phyloP scores from a whole-genome alignment of 2,329 filamentous ascomycete genomes.

The Aureobasidium sp. region DNA sequence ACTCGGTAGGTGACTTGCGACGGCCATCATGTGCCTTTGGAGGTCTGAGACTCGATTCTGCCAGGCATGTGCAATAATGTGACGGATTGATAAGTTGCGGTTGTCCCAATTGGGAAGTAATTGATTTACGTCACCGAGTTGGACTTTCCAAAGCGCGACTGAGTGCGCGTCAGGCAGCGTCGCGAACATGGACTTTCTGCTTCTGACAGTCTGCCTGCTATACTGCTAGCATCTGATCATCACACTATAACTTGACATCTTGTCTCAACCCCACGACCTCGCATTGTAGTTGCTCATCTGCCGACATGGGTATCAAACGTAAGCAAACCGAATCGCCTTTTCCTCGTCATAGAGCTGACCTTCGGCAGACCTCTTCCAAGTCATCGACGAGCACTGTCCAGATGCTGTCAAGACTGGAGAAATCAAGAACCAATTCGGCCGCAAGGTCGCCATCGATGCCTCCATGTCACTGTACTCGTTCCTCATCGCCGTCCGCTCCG shows the following conservation, averaged over 20 bases:
- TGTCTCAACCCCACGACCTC: background rate
- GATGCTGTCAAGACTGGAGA: constrained; percentile 92
- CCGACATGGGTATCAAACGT: constrained; percentile 33
- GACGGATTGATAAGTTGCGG: background rate
- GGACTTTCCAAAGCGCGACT: background rate
- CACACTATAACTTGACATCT: background rate
- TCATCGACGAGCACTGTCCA: constrained; percentile 61
- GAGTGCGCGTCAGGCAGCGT: constrained; percentile 3
- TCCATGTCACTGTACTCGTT: constrained; percentile 99
- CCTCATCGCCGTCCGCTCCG: constrained; percentile 91
- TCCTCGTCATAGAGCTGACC: background rate
- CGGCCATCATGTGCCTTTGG: background rate
- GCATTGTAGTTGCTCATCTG: background rate
- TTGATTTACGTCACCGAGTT: constrained; percentile 6
- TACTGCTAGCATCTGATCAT: background rate
- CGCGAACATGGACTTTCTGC: constrained; percentile 4
- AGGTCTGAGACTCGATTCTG: no score
- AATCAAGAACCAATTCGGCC: constrained; percentile 97
- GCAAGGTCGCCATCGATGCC: constrained; percentile 93
- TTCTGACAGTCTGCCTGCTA: background rate
- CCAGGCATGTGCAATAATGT: background rate
- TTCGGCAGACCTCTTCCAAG: constrained; percentile 37
- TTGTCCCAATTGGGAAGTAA: constrained; percentile 2
- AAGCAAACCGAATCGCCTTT: constrained; percentile 5
- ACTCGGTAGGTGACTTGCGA: background rate